A percentile compares a stretch with the other conserved stretches of the same genome.
These are phyloP conservation scores for Albifimbria verrucaria DNA, from an alignment of 2,329 filamentous ascomycete genomes.

Conservation along the genomic window DNA sequence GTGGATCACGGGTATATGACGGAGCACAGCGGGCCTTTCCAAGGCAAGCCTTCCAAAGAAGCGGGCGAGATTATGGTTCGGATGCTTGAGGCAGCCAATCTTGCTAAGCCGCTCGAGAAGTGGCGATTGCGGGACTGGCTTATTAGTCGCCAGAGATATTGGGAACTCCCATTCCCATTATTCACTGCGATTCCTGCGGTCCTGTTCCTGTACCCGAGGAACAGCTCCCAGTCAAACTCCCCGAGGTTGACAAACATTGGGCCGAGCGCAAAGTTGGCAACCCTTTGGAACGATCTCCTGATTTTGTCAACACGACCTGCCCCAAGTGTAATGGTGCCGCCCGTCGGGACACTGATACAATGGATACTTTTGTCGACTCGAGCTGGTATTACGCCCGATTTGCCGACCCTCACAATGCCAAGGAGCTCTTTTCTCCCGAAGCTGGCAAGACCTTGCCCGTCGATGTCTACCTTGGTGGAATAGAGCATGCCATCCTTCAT, in stretches of 20 bases:
- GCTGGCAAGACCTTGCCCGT: slow-evolving; percentile 65
- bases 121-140: slow-evolving; percentile 89
- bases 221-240: slow-evolving; percentile 74
- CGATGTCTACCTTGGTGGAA: slow-evolving; percentile 83
- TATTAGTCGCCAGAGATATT: slow-evolving; percentile 88
- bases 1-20: slow-evolving; percentile 66
- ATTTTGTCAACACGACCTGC: slow-evolving; percentile 74
- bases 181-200: slow-evolving; percentile 77
- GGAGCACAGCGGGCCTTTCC: slow-evolving; percentile 60
- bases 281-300: slow-evolving; percentile 66
- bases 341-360: slow-evolving; percentile 84
- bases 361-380: slow-evolving; percentile 95
- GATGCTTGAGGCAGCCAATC: slow-evolving; percentile 49
- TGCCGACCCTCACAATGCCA: slow-evolving; percentile 63
- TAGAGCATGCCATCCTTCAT: slow-evolving; percentile 89
- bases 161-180: slow-evolving; percentile 85
- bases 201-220: slow-evolving; percentile 73
- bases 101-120: slow-evolving; percentile 63
- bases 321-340: slow-evolving; percentile 69
- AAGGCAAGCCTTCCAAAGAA: slow-evolving; percentile 59
- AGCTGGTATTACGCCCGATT: slow-evolving; percentile 92
- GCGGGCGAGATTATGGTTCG: slow-evolving; percentile 59
- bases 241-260: slow-evolving; percentile 66
- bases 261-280: slow-evolving; percentile 69
- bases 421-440: slow-evolving; percentile 58